A percentile compares a stretch with the other conserved stretches of the same genome.
These are phyloP conservation scores for Carpinus viminea DNA, from an alignment of 306 rosid genomes.

Conservation along the genomic window DNA sequence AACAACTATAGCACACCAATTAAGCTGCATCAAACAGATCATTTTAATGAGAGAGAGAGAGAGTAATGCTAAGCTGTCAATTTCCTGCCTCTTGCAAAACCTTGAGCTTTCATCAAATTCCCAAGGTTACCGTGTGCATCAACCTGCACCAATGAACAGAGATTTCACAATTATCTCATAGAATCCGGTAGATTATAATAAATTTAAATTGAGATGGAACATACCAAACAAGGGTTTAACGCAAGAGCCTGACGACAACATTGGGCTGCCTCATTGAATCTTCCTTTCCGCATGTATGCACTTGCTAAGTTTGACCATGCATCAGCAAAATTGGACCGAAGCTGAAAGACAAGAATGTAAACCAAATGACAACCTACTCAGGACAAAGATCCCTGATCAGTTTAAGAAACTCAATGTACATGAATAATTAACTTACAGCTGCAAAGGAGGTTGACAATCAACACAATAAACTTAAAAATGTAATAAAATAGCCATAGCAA, in stretches of 20 bases:
- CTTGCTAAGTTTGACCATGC: constrained; percentile 99
- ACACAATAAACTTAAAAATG: neutral
- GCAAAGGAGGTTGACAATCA: neutral
- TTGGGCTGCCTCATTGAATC: constrained; percentile 91
- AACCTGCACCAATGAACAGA: too few species aligned
- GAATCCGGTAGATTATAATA: neutral
- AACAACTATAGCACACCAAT: neutral
- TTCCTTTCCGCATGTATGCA: constrained; percentile 98
- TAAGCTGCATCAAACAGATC: neutral
- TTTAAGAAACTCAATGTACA: too few species aligned
- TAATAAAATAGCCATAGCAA: neutral
- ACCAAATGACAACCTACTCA: constrained; percentile 13
- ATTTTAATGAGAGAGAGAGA: neutral
- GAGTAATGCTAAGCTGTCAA: neutral
- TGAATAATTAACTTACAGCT: too few species aligned
- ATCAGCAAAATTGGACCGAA: constrained; percentile 94
- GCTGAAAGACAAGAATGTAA: constrained; percentile 51
- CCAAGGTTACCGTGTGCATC: too few species aligned
- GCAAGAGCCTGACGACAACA: constrained; percentile 99
- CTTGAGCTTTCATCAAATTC: too few species aligned
- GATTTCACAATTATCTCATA: too few species aligned
- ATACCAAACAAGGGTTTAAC: constrained; percentile 86
- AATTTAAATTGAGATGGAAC: neutral
- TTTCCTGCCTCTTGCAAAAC: constrained; percentile 81
- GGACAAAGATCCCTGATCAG: neutral